A percentile compares a stretch with the other conserved stretches of the same genome.
phyloP scores from a whole-genome alignment of 257 asterid species.

The Gynochthodes officinalis region DNA sequence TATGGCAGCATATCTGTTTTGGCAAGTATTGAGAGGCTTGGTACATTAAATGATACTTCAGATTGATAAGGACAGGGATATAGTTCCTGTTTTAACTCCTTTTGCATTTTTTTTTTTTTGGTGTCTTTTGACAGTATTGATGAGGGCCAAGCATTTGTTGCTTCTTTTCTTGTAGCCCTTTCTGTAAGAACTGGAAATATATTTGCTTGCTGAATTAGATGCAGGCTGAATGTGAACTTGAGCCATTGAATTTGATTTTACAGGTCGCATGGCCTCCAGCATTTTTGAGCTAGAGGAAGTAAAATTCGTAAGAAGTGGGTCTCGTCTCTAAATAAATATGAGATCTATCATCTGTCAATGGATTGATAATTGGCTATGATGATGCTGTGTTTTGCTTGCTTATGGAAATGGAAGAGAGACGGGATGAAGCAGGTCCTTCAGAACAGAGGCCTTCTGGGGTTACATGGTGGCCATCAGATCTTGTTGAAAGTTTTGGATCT shows the following conservation, averaged over 20 bases:
- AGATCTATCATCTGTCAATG: slow-evolving; percentile 25
- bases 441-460: slow-evolving; percentile 60
- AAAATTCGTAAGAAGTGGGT: slow-evolving; percentile 18
- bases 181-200: background rate
- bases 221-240: background rate
- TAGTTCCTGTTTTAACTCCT: background rate
- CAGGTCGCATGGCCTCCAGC: slow-evolving; percentile 51
- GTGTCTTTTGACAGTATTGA: background rate
- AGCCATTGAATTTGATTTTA: slow-evolving; percentile 16
- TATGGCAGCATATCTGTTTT: background rate
- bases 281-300: slow-evolving; percentile 20
- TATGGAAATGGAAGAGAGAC: slow-evolving; percentile 57
- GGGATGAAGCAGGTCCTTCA: slow-evolving; percentile 51
- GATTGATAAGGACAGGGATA: background rate
- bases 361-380: slow-evolving; percentile 38
- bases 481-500: slow-evolving; percentile 68
- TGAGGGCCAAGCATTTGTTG: background rate
- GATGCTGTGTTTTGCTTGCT: slow-evolving; percentile 35
- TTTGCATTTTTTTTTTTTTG: background rate
- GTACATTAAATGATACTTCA: background rate
- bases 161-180: background rate
- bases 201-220: background rate
- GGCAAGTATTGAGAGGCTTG: background rate
- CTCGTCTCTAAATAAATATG: slow-evolving; percentile 24
- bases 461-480: slow-evolving; percentile 73